A percentile compares a stretch with the other conserved stretches of the same genome.
These are phyloP conservation scores for Pythium biforme DNA, from an alignment of 352 stramenopile genomes.

Conservation along the genomic window DNA sequence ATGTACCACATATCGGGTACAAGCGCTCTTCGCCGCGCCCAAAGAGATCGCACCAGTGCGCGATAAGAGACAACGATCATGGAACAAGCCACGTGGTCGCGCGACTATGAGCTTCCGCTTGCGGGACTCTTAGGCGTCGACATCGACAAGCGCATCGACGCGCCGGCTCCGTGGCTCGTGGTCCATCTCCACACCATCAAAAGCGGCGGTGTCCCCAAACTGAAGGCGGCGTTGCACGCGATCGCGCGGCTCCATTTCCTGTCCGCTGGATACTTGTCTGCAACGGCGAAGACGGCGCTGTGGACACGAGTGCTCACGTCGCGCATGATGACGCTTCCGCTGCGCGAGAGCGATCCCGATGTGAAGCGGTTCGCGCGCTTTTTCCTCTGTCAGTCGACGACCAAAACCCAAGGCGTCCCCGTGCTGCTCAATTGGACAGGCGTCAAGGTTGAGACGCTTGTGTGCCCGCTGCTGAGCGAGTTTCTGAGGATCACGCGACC, in stretches of 20 bases:
- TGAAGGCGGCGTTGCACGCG: background rate
- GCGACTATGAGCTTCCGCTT: background rate
- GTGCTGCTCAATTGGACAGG: conserved; percentile 5
- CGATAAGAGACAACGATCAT: too few species aligned
- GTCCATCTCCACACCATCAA: background rate
- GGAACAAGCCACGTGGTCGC: too few species aligned
- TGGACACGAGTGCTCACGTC: conserved; percentile 11
- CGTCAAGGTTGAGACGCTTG: background rate
- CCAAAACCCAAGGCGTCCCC: background rate
- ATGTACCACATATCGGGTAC: too few species aligned
- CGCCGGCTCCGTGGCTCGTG: conserved; percentile 6
- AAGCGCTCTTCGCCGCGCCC: too few species aligned
- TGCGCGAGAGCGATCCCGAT: background rate
- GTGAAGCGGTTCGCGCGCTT: background rate
- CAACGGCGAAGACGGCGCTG: background rate
- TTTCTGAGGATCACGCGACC: background rate
- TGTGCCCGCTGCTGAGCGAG: background rate
- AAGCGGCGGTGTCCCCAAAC: background rate
- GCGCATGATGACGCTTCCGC: conserved; percentile 8
- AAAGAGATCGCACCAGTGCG: too few species aligned
- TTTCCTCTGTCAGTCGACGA: background rate
- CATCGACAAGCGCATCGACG: background rate
- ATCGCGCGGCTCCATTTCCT: background rate
- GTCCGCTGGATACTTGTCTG: background rate
- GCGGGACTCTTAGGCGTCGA: conserved; percentile 4